These are phyloP conservation scores for Neurospora sp. DNA, from an alignment of 495 filamentous ascomycete species.

Conservation along the genomic window DNA sequence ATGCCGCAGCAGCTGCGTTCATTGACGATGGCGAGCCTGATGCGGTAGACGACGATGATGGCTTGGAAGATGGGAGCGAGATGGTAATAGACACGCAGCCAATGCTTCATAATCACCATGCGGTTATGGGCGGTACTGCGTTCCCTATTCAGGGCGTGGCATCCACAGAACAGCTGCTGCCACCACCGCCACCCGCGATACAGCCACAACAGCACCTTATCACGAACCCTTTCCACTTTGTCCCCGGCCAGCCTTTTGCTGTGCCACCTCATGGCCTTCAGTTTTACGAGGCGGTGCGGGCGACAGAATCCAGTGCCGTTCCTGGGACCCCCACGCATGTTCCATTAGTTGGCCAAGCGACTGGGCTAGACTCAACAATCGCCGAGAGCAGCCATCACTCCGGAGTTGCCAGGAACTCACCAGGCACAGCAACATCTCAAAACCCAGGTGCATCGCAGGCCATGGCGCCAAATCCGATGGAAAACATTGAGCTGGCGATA, in stretches of 20 bases:
- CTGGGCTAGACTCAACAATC: neutral
- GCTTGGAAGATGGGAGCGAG: conserved; percentile 32
- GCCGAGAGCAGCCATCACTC: neutral
- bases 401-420: neutral
- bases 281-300: neutral
- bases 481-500: neutral
- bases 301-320: neutral
- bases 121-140: neutral
- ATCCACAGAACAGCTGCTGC: conserved; percentile 1
- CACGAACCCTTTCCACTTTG: conserved; percentile 11
- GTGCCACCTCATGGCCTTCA: conserved; percentile 1
- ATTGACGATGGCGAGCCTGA: conserved; percentile 26
- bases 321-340: neutral
- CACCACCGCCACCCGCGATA: conserved; percentile 4
- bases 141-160: neutral
- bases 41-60: conserved; percentile 32
- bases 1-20: conserved; percentile 11
- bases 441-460: neutral
- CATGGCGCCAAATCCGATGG: neutral
- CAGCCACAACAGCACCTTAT: neutral
- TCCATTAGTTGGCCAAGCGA: neutral
- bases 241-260: conserved; percentile 7
- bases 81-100: conserved; percentile 29
- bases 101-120: conserved; percentile 2
- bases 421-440: neutral